These are phyloP conservation scores for Citrus medica DNA, from an alignment of 345 rosid species.

Conservation along the genomic window DNA sequence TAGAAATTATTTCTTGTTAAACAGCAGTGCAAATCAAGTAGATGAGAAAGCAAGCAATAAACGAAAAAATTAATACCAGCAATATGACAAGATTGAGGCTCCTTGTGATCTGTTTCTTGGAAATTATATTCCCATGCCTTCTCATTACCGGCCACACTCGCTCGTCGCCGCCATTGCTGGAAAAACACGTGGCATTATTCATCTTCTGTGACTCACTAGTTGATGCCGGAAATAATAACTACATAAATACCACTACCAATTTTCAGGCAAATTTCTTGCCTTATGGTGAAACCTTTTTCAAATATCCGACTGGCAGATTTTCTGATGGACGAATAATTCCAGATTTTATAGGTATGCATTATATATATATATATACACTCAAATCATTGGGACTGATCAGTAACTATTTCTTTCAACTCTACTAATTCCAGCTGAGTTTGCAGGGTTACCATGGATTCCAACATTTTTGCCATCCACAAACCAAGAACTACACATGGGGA, in stretches of 20 bases:
- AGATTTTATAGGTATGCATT: conserved; percentile 10
- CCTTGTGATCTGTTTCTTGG: background rate
- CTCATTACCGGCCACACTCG: background rate
- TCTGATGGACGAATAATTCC: background rate
- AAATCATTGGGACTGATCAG: background rate
- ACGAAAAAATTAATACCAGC: background rate
- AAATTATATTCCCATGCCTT: background rate
- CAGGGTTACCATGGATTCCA: conserved; percentile 9
- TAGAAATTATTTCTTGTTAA: background rate
- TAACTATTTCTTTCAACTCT: background rate
- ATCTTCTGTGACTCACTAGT: conserved; percentile 35
- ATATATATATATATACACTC: background rate
- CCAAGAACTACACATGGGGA: conserved; percentile 12
- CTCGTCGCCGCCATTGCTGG: too few species aligned
- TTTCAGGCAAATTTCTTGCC: background rate
- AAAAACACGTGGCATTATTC: conserved; percentile 15
- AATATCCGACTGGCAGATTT: conserved; percentile 6
- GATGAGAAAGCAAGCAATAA: background rate
- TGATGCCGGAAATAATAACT: conserved; percentile 37
- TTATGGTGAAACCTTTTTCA: conserved; percentile 2
- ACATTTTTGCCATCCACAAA: background rate
- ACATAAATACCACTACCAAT: conserved; percentile 8
- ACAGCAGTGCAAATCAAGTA: background rate
- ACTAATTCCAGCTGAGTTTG: conserved; percentile 14
- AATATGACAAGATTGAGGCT: background rate